phyloP scores from a whole-genome alignment of 805 yeast genomes.

The Saturnispora ahearnii region DNA sequence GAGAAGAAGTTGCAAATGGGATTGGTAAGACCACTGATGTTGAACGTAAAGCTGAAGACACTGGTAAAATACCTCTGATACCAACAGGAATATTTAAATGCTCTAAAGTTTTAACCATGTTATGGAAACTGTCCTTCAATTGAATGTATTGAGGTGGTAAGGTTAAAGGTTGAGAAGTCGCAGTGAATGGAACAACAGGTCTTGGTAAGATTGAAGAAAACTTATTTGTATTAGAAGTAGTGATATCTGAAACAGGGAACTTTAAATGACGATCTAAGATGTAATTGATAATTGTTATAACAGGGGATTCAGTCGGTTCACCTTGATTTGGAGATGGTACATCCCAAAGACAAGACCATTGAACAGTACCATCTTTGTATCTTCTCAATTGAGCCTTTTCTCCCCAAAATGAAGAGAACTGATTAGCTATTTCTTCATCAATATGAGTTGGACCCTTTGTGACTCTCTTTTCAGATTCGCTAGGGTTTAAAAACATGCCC shows the following conservation, averaged over 20 bases:
- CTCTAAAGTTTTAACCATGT: slow-evolving; percentile 36
- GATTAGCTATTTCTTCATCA: slow-evolving; percentile 46
- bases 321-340: slow-evolving; percentile 23
- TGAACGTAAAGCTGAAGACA: slow-evolving; percentile 65
- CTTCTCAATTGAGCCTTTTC: slow-evolving; percentile 73
- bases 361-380: slow-evolving; percentile 86
- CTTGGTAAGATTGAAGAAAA: slow-evolving; percentile 48
- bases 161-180: slow-evolving; percentile 40
- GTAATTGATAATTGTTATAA: slow-evolving; percentile 54
- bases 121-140: slow-evolving; percentile 43
- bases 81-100: slow-evolving; percentile 56
- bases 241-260: slow-evolving; percentile 24
- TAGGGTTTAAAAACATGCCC: slow-evolving; percentile 62
- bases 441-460: slow-evolving; percentile 77
- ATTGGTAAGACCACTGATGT: slow-evolving; percentile 73
- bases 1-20: slow-evolving; percentile 67
- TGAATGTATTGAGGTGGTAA: slow-evolving; percentile 34
- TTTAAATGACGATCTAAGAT: slow-evolving; percentile 54
- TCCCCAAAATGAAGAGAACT: slow-evolving; percentile 88
- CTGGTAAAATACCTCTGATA: slow-evolving; percentile 63
- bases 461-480: slow-evolving; percentile 69
- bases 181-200: slow-evolving; percentile 51
- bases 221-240: slow-evolving; percentile 32
- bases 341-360: slow-evolving; percentile 86
- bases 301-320: slow-evolving; percentile 46